Evolutionary conservation across 768 basidiomycete genomes (phyloP).

Genomic region (Sutorius australiensis): DNA sequence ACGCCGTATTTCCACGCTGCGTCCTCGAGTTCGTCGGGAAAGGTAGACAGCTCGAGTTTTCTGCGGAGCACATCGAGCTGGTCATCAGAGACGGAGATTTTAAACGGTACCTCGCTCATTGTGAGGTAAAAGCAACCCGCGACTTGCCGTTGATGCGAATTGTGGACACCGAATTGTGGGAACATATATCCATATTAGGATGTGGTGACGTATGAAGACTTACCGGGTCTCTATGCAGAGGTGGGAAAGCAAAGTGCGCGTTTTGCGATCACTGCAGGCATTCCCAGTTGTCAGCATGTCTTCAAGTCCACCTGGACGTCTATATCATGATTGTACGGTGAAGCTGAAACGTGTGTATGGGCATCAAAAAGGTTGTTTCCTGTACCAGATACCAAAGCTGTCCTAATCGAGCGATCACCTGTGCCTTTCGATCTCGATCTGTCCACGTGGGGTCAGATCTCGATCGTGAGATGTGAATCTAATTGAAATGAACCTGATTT

Average conservation of each 20-base stretch:
- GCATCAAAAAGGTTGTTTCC: no score
- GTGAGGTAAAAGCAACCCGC: neutral
- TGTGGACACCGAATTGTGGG: neutral
- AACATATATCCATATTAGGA: neutral
- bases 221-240: neutral
- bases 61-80: conserved; percentile 37
- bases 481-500: conserved; percentile 34
- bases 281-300: neutral
- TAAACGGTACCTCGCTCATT: conserved; percentile 43
- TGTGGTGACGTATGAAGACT: conserved; percentile 5
- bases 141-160: neutral
- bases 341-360: neutral
- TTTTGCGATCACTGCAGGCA: neutral
- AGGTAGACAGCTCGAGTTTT: conserved; percentile 45
- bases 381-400: neutral
- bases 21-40: conserved; percentile 59
- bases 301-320: neutral
- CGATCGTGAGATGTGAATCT: conserved; percentile 34
- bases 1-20: conserved; percentile 50
- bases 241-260: neutral
- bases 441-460: conserved; percentile 29
- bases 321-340: no score
- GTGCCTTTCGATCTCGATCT: conserved; percentile 29
- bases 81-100: conserved; percentile 42
- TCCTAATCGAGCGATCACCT: conserved; percentile 8